Conservation (phyloP, 2,329 filamentous ascomycete species). For the Ustulina deusta region DNA sequence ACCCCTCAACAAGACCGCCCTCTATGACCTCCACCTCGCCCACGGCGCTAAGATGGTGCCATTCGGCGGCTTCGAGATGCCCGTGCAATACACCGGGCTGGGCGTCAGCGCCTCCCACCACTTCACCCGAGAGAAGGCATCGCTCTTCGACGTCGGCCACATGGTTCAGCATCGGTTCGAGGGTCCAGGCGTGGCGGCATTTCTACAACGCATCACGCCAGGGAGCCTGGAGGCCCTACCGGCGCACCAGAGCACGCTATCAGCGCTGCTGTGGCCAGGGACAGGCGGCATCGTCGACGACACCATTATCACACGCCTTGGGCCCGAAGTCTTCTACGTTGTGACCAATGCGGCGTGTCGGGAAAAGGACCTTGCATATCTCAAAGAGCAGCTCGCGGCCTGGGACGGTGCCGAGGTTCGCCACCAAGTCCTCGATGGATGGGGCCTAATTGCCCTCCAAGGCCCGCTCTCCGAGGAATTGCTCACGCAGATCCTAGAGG, state of each 20-base stretch:
- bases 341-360: slow-evolving; percentile 95
- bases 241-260: slow-evolving; percentile 80
- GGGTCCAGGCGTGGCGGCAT: slow-evolving; percentile 81
- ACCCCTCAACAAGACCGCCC: slow-evolving; percentile 71
- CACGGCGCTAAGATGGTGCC: slow-evolving; percentile 93
- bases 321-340: slow-evolving; percentile 82
- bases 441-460: slow-evolving; percentile 89
- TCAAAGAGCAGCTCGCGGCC: slow-evolving; percentile 74
- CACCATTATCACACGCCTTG: slow-evolving; percentile 87
- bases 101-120: slow-evolving; percentile 86
- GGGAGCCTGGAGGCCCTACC: slow-evolving; percentile 74
- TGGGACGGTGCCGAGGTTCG: slow-evolving; percentile 70
- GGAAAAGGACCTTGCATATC: slow-evolving; percentile 85
- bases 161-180: slow-evolving; percentile 93
- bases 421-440: slow-evolving; percentile 78
- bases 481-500: slow-evolving; percentile 71
- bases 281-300: slow-evolving; percentile 96
- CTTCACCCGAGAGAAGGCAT: slow-evolving; percentile 89
- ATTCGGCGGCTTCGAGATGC: slow-evolving; percentile 95
- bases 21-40: slow-evolving; percentile 82
- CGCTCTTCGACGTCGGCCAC: slow-evolving; percentile 95
- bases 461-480: slow-evolving; percentile 81
- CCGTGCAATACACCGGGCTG: slow-evolving; percentile 84
- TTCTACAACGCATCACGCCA: slow-evolving; percentile 88
- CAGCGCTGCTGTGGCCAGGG: slow-evolving; percentile 80